Base-by-base conservation (phyloP, 352 stramenopile species). In the Phytophthora litchii region DNA sequence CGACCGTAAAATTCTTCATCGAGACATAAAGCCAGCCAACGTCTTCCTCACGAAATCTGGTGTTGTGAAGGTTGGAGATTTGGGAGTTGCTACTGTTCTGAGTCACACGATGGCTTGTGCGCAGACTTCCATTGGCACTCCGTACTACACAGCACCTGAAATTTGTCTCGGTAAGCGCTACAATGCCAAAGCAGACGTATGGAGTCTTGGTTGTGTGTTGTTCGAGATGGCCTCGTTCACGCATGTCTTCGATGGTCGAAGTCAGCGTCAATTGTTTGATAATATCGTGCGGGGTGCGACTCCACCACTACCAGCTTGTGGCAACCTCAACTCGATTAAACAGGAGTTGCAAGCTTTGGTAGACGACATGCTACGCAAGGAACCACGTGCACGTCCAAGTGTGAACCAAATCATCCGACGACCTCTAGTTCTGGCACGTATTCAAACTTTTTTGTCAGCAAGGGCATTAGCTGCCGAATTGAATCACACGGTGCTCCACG, bases 101-200 rank as follows among this genome's bases (percentile, higher is more conserved):
- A 87, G 72, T 60, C 71, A 91, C 53, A 95, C 85, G 25, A 57
- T 92, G 32, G 84, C 85, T 6, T 84, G 81, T 50, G 80, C 80
- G 1, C 69, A 88, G 58, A 92, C 83, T n/a, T 73, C 83, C n/a
- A 86, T 79, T 12, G 83, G 83, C 8, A 92, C 83, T 2, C 83
- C 83, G 46, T 98, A 97, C 70, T 98, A 98, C 76, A 97, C 97
- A 42, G 96, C 89, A 8, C 94, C 94, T 34, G 94, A 98, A 68
- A 96, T 98, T 40, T 97, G 89, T 62, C 74, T 97, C 11, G 93
- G 95, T 13, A 82, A 94, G 46, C 76, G 77, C 12, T 98, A 98
- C 78, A 96, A 97, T 48, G 78, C 92, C 54, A 98, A 98, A 72
- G 95, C 86, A 0, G 94, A 98, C 61, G 67, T 98, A 14, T 98